These are phyloP conservation scores for Hansfordia pulvinata DNA, from an alignment of 2,329 filamentous ascomycete species.

Conservation along the genomic window DNA sequence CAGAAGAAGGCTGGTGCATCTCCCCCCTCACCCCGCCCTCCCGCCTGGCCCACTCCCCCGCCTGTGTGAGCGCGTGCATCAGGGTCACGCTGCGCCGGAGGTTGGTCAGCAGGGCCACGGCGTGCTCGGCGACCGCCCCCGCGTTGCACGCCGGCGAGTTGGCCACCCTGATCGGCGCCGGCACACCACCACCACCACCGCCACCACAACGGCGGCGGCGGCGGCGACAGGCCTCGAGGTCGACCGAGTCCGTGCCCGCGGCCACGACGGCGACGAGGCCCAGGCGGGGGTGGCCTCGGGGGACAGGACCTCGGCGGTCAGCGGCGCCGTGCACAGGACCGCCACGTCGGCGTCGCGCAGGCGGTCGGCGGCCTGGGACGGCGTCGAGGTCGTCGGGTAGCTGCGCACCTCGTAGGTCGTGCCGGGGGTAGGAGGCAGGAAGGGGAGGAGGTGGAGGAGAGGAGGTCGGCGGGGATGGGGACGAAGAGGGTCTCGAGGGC, in stretches of 20 bases:
- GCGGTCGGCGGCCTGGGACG: constrained; percentile 13
- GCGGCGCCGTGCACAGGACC: constrained; percentile 17
- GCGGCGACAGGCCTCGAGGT: constrained; percentile 18
- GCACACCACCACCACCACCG: too few relatives aligned
- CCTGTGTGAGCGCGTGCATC: constrained; percentile 12
- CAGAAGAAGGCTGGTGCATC: too few relatives aligned
- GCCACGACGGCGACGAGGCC: constrained; percentile 20
- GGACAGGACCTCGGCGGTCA: constrained; percentile 14
- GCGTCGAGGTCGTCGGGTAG: constrained; percentile 11
- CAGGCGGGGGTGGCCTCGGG: constrained; percentile 13
- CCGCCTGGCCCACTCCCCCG: constrained; percentile 14
- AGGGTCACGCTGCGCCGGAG: constrained; percentile 20
- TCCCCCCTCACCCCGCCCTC: constrained; percentile 11
- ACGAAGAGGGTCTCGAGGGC: constrained; percentile 18
- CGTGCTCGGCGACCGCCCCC: constrained; percentile 29
- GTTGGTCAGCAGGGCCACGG: constrained; percentile 27
- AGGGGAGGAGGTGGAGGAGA: constrained; percentile 13
- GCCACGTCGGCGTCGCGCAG: constrained; percentile 21
- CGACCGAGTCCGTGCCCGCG: constrained; percentile 22
- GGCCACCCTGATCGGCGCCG: constrained; percentile 19
- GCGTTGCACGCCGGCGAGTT: constrained; percentile 23
- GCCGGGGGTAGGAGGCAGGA: constrained; percentile 12
- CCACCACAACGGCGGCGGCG: too few relatives aligned
- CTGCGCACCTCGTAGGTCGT: constrained; percentile 16
- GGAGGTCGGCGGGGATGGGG: constrained; percentile 12